Percentiles rank a stretch among this genome's conserved stretches.
Evolutionary conservation across 305 asterid genomes (phyloP).

Genomic region (Fraxinus baroniana): DNA sequence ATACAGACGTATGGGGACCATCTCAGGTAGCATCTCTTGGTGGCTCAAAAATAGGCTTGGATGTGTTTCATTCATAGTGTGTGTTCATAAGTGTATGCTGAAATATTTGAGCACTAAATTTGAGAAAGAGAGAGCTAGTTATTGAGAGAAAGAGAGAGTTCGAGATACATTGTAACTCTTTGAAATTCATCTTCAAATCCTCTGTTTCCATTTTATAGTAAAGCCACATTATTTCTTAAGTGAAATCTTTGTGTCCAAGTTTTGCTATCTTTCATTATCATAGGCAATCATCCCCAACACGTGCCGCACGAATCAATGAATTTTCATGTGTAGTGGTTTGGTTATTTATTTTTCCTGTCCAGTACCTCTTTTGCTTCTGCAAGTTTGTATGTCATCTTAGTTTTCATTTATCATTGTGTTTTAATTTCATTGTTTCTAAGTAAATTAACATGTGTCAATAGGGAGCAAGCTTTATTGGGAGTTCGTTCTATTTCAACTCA

Average conservation of each 20-base stretch:
- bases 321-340: not conserved
- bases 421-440: constrained; percentile 19
- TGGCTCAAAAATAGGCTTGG: not conserved
- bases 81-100: not conserved
- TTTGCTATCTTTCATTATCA: not conserved
- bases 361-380: not conserved
- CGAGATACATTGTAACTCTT: not conserved
- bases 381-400: not conserved
- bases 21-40: not conserved
- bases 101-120: not conserved
- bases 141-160: not conserved
- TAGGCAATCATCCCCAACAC: not conserved
- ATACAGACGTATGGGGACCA: not conserved
- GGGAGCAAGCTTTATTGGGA: constrained; percentile 64
- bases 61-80: not conserved
- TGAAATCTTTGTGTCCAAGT: not conserved
- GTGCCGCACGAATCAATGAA: not conserved
- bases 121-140: not conserved
- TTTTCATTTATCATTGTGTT: not conserved
- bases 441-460: constrained; percentile 29
- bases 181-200: not conserved
- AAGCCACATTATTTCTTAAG: not conserved
- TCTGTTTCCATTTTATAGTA: not conserved
- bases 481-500: constrained; percentile 84
- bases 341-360: not conserved